These are phyloP conservation scores for Zygotorulaspora mrakii DNA, from an alignment of 1,139 yeast genomes.

Conservation along the genomic window DNA sequence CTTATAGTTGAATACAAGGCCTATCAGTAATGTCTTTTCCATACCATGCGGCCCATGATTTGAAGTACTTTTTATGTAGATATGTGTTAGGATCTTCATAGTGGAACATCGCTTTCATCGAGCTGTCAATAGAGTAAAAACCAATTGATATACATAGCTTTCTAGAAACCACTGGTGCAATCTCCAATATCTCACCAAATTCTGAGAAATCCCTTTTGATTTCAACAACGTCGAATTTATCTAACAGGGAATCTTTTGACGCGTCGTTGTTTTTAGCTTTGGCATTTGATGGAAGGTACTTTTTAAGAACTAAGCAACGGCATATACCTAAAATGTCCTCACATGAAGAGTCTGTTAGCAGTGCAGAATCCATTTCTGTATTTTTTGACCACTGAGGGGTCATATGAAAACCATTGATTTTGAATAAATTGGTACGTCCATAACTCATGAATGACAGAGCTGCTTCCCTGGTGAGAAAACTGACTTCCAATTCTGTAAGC, in stretches of 20 bases:
- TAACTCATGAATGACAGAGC: conserved; percentile 56
- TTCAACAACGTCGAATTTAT: conserved; percentile 40
- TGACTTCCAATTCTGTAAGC: conserved; percentile 43
- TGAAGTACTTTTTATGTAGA: conserved; percentile 46
- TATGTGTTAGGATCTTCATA: conserved; percentile 37
- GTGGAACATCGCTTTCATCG: conserved; percentile 58
- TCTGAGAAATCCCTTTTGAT: conserved; percentile 49
- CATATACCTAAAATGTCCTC: conserved; percentile 35
- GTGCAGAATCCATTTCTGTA: conserved; percentile 10
- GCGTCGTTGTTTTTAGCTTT: conserved; percentile 21
- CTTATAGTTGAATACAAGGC: conserved; percentile 39
- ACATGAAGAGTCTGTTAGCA: conserved; percentile 1
- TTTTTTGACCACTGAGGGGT: conserved; percentile 39
- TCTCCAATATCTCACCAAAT: conserved; percentile 61
- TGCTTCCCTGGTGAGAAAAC: conserved; percentile 51
- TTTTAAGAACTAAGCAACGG: conserved; percentile 43
- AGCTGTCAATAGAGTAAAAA: conserved; percentile 58
- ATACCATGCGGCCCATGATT: conserved; percentile 61
- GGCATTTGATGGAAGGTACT: conserved; percentile 11
- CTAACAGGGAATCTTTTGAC: conserved; percentile 32
- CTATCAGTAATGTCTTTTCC: conserved; percentile 66
- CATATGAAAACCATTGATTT: conserved; percentile 56
- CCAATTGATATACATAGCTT: conserved; percentile 61
- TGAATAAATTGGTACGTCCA: conserved; percentile 54
- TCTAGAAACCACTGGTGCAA: conserved; percentile 64